Percentiles rank a stretch among this genome's conserved stretches.
phyloP scores from a whole-genome alignment of 495 filamentous ascomycete genomes.

The Xylaria nigripes region DNA sequence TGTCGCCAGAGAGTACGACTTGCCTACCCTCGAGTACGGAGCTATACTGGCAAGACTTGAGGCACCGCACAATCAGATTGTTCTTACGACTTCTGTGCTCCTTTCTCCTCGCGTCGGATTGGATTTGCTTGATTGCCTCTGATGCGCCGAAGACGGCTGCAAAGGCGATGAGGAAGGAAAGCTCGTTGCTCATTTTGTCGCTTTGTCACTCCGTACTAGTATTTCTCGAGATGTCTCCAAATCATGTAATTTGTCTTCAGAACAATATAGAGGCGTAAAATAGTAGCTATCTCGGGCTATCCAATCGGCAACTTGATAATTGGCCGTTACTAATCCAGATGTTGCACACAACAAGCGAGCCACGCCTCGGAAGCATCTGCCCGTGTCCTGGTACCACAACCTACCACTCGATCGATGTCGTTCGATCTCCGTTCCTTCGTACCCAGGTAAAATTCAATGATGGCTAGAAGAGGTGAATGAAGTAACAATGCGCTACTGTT shows the following conservation, averaged over 20 bases:
- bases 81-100: constrained; percentile 42
- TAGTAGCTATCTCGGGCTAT: not conserved
- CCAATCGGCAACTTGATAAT: not conserved
- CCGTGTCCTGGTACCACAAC: constrained; percentile 8
- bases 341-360: constrained; percentile 5
- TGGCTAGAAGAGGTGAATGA: not conserved
- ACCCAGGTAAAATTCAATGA: not conserved
- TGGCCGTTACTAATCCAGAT: not conserved
- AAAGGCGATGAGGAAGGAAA: constrained; percentile 44
- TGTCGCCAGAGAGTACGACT: constrained; percentile 38
- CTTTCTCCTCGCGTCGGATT: constrained; percentile 37
- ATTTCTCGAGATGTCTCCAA: not conserved
- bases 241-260: not conserved
- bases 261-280: not conserved
- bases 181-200: constrained; percentile 16
- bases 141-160: constrained; percentile 44
- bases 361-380: constrained; percentile 8
- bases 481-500: not conserved
- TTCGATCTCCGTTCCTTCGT: constrained; percentile 11
- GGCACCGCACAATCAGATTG: constrained; percentile 40
- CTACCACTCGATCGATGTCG: constrained; percentile 11
- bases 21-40: constrained; percentile 35
- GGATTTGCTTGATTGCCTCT: constrained; percentile 43
- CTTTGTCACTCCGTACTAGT: not conserved
- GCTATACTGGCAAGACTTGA: constrained; percentile 32